Evolutionary conservation across 768 basidiomycete genomes (phyloP), one percentile per base, ranked within the genome.

Genomic region (Leccinum olivaceopallidum): DNA sequence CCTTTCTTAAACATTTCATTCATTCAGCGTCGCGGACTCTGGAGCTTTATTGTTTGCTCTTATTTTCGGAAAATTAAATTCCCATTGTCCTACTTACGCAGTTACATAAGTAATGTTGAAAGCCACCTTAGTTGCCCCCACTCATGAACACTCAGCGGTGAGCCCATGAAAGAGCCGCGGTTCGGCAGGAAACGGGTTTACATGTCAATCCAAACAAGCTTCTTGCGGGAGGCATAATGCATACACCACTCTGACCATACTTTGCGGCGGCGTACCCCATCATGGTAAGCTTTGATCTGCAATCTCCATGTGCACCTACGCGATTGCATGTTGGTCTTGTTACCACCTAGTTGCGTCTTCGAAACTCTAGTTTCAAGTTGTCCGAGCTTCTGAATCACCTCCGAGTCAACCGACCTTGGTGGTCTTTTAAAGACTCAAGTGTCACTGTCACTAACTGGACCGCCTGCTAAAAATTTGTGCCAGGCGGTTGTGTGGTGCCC

Each of bases 1-100:
- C 70, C 61, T 60, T 14, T 53, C 66, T 66, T 50, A 10, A 67
- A 18, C 14, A 34, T 18, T 48, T 50, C 66, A 59, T 68, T 62
- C 48, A 65, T 68, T 62, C 48, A 65, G 4, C 3, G 26, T 55
- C 69, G 69, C 70, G 63, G 69, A 60, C 67, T 62, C 58, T 28
- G 0, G 55, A 55, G 5, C 48, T 1, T 47, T 39, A 51, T 67
- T 67, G 50, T 66, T 68, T 67, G 53, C 50, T 4, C 36, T 9
- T 63, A 48, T 68, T 64, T 62, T 37, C 26, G 48, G 56, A 50
- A 24, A 20, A 7, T 50, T 57, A 22, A 58, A 47, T 24, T 8
- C 34, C 32, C 47, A 51, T 58, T 63, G 56, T 63, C 22, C 14
- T 32, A 32, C 30, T 32, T 26, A 49, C 48, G 22, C 13, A 2